Conservation (phyloP, 345 rosid genomes). For the Eucalyptus melliodora region DNA sequence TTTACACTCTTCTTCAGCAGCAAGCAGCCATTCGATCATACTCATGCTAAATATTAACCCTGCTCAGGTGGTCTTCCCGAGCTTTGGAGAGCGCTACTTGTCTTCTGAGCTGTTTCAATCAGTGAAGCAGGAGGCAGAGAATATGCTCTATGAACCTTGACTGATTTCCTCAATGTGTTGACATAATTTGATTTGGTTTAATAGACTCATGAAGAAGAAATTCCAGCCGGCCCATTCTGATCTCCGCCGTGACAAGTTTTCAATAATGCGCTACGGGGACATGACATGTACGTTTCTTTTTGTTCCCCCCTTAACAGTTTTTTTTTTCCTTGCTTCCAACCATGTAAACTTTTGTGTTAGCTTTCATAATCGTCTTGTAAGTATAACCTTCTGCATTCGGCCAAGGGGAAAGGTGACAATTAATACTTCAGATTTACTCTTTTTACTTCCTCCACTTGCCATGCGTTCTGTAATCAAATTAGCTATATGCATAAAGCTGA, state of each 20-base stretch:
- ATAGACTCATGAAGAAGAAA: not conserved
- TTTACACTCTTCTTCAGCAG: not conserved
- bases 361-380: not conserved
- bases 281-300: not conserved
- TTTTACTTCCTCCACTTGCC: not conserved
- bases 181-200: not conserved
- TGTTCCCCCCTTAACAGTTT: not conserved
- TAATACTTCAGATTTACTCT: not conserved
- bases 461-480: not conserved
- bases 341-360: not conserved
- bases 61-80: slow-evolving; percentile 58
- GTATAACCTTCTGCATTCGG: not conserved
- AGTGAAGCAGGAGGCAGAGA: slow-evolving; percentile 46
- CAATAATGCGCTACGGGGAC: not conserved
- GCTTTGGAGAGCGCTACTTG: slow-evolving; percentile 15
- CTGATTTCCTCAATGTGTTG: not conserved
- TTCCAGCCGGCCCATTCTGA: not conserved
- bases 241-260: not conserved
- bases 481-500: not conserved
- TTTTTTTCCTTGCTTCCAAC: not conserved
- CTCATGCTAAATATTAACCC: not conserved
- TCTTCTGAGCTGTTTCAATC: slow-evolving; percentile 61
- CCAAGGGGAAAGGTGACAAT: not conserved
- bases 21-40: not conserved
- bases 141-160: slow-evolving; percentile 45